Base-by-base conservation (phyloP, 2,329 filamentous ascomycete species). In the Kalmusia sp. region DNA sequence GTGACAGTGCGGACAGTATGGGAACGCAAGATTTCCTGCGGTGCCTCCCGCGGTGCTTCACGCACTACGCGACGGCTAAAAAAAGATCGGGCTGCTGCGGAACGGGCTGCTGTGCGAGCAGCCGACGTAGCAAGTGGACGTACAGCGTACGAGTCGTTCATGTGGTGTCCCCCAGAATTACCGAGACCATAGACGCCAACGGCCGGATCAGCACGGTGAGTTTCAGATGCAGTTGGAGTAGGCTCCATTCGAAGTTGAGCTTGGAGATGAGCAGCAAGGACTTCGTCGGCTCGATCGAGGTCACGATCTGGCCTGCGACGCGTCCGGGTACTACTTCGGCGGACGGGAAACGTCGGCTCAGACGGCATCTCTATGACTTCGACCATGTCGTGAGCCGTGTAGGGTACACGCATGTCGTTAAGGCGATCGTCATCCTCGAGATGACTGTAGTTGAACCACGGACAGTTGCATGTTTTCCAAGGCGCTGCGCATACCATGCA, bases 391-490 rank as follows among this genome's bases (percentile, higher is more conserved):
- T 58, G 65, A 27, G 58, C 54, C 11, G 45, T 61, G 34, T 72
- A 65, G 2, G 72, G 72, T 3, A 69, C 64, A 14, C 67, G 67
- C 67, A 68, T 71, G 35, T 73, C 65, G 48, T 70, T 68, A 8
- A 84, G 70, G 3, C 78, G 78, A 58, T 89, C 86, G 11, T 76
- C 77, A 46, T 86, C 84, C 4, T 76, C 64, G 15, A 74, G 65
- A 47, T 74, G 65, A 14, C 65, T 81, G 63, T 87, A 84, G 68
- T 87, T 90, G 78, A 93, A 92, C 86, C 87, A 91, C 0, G 90
- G 88, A 61, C 92, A 96, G 48, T 90, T 86, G 68, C 92, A 96
- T 1, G 82, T 87, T 76, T 91, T 93, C 91, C 92, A 96, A 63
- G 89, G 89, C 27, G 79, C 70, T 19, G 90, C 92, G 69, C 92